Base-by-base conservation (phyloP, 805 yeast genomes). In the Soucietia sequanensis region DNA sequence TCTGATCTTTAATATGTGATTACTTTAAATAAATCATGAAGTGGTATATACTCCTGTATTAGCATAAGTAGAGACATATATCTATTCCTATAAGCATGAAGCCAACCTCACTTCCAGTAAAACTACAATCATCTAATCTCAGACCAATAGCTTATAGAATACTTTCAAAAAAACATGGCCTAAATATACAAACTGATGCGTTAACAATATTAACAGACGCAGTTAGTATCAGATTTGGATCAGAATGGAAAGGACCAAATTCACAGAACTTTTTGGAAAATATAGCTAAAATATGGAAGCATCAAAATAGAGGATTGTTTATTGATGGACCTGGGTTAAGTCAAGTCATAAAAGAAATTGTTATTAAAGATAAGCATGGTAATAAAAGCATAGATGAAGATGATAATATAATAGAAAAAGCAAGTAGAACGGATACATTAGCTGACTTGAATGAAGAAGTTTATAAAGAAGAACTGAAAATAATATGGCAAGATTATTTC, bases 61-160 rank as follows among this genome's bases (percentile, higher is more conserved):
- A n/a, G n/a, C n/a, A n/a, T n/a, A n/a, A n/a, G n/a, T n/a, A n/a
- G n/a, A n/a, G n/a, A n/a, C n/a, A n/a, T n/a, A n/a, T n/a, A n/a
- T n/a, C n/a, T n/a, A n/a, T n/a, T n/a, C n/a, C n/a, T n/a, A n/a
- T n/a, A n/a, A n/a, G n/a, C n/a, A n/a, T n/a, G n/a, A n/a, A n/a
- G n/a, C n/a, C 43, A 12, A 38, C 37, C 5, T 42, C 50, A 13
- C 70, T 90, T 9, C 97, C 97, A 0, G 80, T 87, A 2, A 72
- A 74, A 38, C 76, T 91, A 2, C 84, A 80, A 34, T 87, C 96
- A 0, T 77, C 91, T 0, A 85, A 85, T 50, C 65, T 93, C 28
- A 75, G 99, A 29, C 99, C 99, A 1, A 64, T 91, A 31, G 97
- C 97, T 0, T 93, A 90, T 57, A 69, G 99, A 26, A 76, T 91